A percentile compares a stretch with the other conserved stretches of the same genome.
Conservation (phyloP, 306 rosid species). For the Hippophae tibetana region DNA sequence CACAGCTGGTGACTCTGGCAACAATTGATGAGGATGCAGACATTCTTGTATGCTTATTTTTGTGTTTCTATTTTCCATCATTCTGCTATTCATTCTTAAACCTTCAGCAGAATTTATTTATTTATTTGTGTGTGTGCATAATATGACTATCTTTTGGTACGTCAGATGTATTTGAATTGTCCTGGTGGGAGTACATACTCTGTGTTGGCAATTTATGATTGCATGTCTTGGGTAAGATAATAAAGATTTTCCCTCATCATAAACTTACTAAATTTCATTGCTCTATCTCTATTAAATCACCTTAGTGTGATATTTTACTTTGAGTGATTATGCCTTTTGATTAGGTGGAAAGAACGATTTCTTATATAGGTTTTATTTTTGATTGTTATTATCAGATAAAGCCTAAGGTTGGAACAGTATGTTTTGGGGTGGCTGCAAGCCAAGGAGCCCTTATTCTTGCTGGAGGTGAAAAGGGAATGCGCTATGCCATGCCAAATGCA, state of each 20-base stretch:
- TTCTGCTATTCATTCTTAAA: neutral
- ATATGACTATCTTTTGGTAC: slow-evolving; percentile 14
- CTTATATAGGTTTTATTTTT: neutral
- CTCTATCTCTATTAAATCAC: neutral
- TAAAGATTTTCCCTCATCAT: neutral
- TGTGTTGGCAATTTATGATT: slow-evolving; percentile 87
- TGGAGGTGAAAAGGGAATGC: slow-evolving; percentile 99
- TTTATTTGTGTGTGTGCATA: too few species aligned
- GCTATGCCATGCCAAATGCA: slow-evolving; percentile 92
- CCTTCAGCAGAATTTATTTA: neutral
- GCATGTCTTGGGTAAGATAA: slow-evolving; percentile 98
- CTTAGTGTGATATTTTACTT: neutral
- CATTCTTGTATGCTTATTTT: slow-evolving; percentile 55
- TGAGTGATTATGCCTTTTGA: neutral
- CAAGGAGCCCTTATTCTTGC: slow-evolving; percentile 98
- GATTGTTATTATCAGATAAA: slow-evolving; percentile 52
- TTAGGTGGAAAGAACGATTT: neutral
- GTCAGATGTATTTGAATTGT: slow-evolving; percentile 80
- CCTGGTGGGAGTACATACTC: slow-evolving; percentile 96
- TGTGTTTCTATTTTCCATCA: slow-evolving; percentile 4
- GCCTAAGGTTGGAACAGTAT: slow-evolving; percentile 92
- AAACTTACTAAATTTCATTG: slow-evolving; percentile 2
- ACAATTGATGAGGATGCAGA: slow-evolving; percentile 68
- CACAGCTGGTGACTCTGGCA: slow-evolving; percentile 92
- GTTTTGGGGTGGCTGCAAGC: slow-evolving; percentile 96